Conservation (phyloP, 1,139 yeast species). For the Geotrichum fermentans region DNA sequence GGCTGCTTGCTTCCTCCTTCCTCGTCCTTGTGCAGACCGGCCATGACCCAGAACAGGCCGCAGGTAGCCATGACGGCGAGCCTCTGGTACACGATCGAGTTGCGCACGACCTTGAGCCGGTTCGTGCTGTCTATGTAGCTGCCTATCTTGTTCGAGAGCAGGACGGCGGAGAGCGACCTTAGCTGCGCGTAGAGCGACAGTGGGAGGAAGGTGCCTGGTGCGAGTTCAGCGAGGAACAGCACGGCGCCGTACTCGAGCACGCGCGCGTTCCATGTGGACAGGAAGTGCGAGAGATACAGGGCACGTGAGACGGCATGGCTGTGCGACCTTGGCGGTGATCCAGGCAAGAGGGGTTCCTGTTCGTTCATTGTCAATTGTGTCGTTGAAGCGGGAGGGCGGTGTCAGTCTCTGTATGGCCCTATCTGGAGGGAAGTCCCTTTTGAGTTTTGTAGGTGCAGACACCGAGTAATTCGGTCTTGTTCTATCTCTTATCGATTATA, state of each 20-base stretch:
- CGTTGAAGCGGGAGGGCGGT: too few relatives aligned
- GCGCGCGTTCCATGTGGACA: slow-evolving; percentile 39
- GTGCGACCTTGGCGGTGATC: too few relatives aligned
- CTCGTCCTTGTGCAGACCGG: slow-evolving; percentile 9
- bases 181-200: slow-evolving; percentile 36
- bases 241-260: slow-evolving; percentile 39
- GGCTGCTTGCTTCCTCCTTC: slow-evolving; percentile 7
- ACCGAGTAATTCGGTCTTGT: too few relatives aligned
- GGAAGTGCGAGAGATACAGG: slow-evolving; percentile 34
- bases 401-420: too few relatives aligned
- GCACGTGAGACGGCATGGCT: not conserved
- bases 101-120: slow-evolving; percentile 33
- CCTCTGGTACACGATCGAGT: slow-evolving; percentile 37
- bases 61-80: slow-evolving; percentile 34
- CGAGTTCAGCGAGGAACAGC: slow-evolving; percentile 34
- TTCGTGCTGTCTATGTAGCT: slow-evolving; percentile 30
- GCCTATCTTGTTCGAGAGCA: slow-evolving; percentile 32
- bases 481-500: too few relatives aligned
- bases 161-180: slow-evolving; percentile 33
- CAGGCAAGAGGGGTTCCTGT: too few relatives aligned
- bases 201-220: slow-evolving; percentile 34
- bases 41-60: slow-evolving; percentile 25
- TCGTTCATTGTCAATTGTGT: too few relatives aligned
- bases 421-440: too few relatives aligned
- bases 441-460: too few relatives aligned